Evolutionary conservation across 73 alveolate species (phyloP), one percentile per base, ranked within the genome.

Genomic region (Durusdinium trenchii): DNA sequence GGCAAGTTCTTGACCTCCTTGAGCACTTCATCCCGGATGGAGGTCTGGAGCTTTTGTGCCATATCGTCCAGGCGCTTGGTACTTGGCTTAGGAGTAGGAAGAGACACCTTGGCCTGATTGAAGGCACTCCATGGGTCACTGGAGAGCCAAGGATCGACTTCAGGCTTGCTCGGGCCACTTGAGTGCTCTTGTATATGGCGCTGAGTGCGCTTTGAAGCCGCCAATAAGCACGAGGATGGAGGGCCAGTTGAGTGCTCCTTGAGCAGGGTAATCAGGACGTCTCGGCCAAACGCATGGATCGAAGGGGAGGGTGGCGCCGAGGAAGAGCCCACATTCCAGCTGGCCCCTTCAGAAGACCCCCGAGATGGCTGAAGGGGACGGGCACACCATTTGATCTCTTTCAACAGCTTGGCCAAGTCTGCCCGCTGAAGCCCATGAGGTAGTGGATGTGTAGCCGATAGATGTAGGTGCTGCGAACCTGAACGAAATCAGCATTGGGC

Each of bases 381-480:
- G 47, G 85, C 85, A 12, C 51, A 5, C 85, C 85, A 73, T 35
- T 73, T 73, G 51, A 46, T 35, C 5, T 35, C 28, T 38, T 73
- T 73, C 3, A 73, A 50, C 85, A 73, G 26, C 50, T 73, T 38
- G 18, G 7, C 85, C 5, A 73, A 6, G 51, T 32, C 50, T 12
- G 47, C 50, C 9, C 50, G 85, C 50, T 73, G 85, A 7, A 73
- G 36, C 51, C 85, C 85, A 26, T n/a, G 50, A 26, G 85, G 85
- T 6, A 73, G 43, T 6, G 85, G 85, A 73, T 73, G 85, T n/a
- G n/a, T 26, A 73, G 85, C 50, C 85, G 85, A 42, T n/a, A 73
- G 52, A n/a, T 32, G 7, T n/a, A 26, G 4, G 47, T 2, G 30
- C 28, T 38, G 50, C 50, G 52, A 12, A 73, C 50, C 85, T 73